These are phyloP conservation scores for Solanum bulbocastanum DNA, from an alignment of 257 asterid genomes.

Conservation along the genomic window DNA sequence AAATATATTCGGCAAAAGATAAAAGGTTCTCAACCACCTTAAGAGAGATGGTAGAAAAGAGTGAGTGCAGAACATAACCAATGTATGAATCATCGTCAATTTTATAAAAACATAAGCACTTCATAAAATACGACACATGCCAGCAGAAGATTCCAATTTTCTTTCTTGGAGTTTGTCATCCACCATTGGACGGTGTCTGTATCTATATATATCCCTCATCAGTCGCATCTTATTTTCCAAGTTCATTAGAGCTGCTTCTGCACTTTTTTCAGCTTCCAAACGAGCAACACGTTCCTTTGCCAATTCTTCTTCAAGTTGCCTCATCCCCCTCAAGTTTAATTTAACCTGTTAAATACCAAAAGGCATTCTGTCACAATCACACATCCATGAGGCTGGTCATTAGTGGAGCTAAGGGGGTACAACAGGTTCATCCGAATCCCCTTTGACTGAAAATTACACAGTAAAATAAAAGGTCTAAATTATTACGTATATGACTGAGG, in stretches of 20 bases:
- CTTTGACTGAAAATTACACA: background rate
- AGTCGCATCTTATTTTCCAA: background rate
- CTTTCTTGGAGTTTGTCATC: background rate
- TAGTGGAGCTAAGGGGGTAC: background rate
- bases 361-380: conserved; percentile 35
- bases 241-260: conserved; percentile 4
- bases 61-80: background rate
- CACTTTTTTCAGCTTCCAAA: conserved; percentile 5
- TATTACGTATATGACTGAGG: background rate
- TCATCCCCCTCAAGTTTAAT: conserved; percentile 2
- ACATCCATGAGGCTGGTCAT: conserved; percentile 10
- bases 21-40: background rate
- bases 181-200: background rate
- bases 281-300: conserved; percentile 3
- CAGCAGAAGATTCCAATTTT: background rate
- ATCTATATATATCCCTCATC: background rate
- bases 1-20: background rate
- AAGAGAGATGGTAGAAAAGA: background rate
- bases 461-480: background rate
- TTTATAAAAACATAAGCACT: background rate
- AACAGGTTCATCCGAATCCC: background rate
- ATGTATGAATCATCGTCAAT: background rate
- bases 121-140: background rate
- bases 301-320: conserved; percentile 12
- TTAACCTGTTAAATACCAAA: conserved; percentile 10